These are phyloP conservation scores for Stemphylium vesicarium DNA, from an alignment of 2,329 filamentous ascomycete species.

Conservation along the genomic window DNA sequence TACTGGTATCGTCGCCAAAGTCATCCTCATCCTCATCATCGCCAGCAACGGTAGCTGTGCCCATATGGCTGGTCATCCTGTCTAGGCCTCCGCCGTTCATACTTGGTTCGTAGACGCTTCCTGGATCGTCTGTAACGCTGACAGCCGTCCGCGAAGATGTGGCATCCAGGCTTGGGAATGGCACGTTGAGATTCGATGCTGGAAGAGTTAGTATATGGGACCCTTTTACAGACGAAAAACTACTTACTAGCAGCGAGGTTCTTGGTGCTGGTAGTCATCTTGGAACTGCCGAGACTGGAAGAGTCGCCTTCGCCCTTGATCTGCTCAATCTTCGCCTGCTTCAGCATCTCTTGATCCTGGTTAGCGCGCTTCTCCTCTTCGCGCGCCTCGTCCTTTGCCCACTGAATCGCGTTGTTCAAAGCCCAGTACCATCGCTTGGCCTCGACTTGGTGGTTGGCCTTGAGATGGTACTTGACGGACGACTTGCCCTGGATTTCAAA, in stretches of 20 bases:
- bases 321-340: slow-evolving; percentile 79
- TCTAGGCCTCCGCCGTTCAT: slow-evolving; percentile 61
- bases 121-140: slow-evolving; percentile 61
- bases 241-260: slow-evolving; percentile 40
- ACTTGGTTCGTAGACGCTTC: slow-evolving; percentile 64
- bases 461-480: slow-evolving; percentile 96
- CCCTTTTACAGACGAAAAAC: neutral
- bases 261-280: slow-evolving; percentile 30
- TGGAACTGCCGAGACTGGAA: slow-evolving; percentile 46
- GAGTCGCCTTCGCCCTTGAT: slow-evolving; percentile 54
- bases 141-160: slow-evolving; percentile 50
- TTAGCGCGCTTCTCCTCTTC: slow-evolving; percentile 82
- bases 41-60: slow-evolving; percentile 61
- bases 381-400: slow-evolving; percentile 94
- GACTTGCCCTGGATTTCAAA: slow-evolving; percentile 99
- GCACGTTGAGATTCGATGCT: slow-evolving; percentile 57
- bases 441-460: slow-evolving; percentile 97
- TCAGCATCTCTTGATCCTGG: slow-evolving; percentile 74
- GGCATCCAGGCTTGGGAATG: slow-evolving; percentile 51
- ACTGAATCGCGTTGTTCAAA: slow-evolving; percentile 97
- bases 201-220: slow-evolving; percentile 3
- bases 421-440: slow-evolving; percentile 99
- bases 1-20: slow-evolving; percentile 80
- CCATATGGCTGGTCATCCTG: slow-evolving; percentile 56
- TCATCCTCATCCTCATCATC: slow-evolving; percentile 72